Conservation (phyloP, 2,329 filamentous ascomycete genomes). For the Atkinsonella texensis region DNA sequence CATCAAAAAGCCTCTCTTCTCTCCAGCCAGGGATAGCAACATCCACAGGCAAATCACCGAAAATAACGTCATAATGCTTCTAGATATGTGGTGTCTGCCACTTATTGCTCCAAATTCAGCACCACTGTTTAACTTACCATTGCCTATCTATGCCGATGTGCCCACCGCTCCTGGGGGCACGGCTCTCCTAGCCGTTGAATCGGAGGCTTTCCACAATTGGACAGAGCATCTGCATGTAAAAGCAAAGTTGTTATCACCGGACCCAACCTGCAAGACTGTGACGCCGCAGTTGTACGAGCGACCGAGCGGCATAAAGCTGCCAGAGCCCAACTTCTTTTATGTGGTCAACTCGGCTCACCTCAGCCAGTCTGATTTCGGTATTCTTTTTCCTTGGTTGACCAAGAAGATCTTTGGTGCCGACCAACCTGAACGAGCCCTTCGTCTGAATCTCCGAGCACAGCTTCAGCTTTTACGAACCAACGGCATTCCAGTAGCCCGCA, state of each 20-base stretch:
- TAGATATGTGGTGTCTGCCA: constrained; percentile 75
- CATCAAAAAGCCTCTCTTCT: constrained; percentile 48
- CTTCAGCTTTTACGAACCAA: constrained; percentile 44
- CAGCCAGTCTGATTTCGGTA: constrained; percentile 71
- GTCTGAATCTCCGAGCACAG: constrained; percentile 46
- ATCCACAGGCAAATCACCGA: constrained; percentile 57
- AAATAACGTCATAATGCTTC: constrained; percentile 51
- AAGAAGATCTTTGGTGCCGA: constrained; percentile 44
- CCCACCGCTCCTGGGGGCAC: constrained; percentile 39
- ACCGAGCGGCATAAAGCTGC: constrained; percentile 28
- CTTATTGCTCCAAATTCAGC: constrained; percentile 49
- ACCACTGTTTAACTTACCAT: constrained; percentile 57
- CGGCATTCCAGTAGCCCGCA: constrained; percentile 35
- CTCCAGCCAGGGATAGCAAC: constrained; percentile 39
- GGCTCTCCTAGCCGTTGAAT: constrained; percentile 58
- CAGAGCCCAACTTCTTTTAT: constrained; percentile 61
- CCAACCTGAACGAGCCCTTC: constrained; percentile 45
- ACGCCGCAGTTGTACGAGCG: constrained; percentile 29
- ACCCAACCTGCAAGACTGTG: constrained; percentile 33
- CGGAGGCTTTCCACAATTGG: constrained; percentile 72
- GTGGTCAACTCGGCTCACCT: constrained; percentile 64
- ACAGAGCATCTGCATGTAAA: constrained; percentile 57
- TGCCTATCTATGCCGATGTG: constrained; percentile 52
- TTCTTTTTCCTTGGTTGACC: constrained; percentile 65
- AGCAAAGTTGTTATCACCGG: constrained; percentile 50